Conservation (phyloP, 768 basidiomycete species). For the Rhodotorula paludigena region DNA sequence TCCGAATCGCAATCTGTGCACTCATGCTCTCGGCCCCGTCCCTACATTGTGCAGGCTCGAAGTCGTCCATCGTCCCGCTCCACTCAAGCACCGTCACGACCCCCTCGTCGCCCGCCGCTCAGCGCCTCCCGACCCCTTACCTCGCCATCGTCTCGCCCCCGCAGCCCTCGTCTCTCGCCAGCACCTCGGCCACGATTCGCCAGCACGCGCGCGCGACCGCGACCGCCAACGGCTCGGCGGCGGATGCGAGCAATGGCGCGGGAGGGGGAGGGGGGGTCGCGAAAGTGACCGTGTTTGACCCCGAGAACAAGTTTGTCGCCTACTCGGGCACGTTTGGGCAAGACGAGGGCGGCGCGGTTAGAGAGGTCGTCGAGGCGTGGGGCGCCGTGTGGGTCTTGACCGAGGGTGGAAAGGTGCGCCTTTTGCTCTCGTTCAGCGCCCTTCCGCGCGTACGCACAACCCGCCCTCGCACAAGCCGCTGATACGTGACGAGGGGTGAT, state of each 20-base stretch:
- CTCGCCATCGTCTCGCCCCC: slow-evolving; percentile 86
- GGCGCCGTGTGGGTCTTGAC: slow-evolving; percentile 71
- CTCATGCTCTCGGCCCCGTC: too few relatives aligned
- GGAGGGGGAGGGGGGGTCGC: slow-evolving; percentile 50
- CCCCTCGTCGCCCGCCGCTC: slow-evolving; percentile 55
- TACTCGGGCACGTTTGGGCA: slow-evolving; percentile 74
- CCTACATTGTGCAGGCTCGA: slow-evolving; percentile 29
- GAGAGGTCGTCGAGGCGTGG: slow-evolving; percentile 76
- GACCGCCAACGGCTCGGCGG: too few relatives aligned
- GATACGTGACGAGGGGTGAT: neutral
- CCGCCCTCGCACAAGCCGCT: rapidly evolving
- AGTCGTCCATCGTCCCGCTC: slow-evolving; percentile 35
- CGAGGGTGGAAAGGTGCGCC: slow-evolving; percentile 67
- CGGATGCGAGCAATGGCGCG: slow-evolving; percentile 47
- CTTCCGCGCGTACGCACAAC: neutral
- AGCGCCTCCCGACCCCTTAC: slow-evolving; percentile 57
- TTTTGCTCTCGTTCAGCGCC: slow-evolving; percentile 1
- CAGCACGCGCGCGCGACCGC: slow-evolving; percentile 51
- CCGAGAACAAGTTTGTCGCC: slow-evolving; percentile 83
- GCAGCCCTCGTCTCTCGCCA: slow-evolving; percentile 61
- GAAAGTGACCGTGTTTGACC: slow-evolving; percentile 72
- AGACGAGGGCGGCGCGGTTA: slow-evolving; percentile 56
- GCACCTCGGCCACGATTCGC: slow-evolving; percentile 69
- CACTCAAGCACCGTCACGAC: neutral
- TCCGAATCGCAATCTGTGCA: too few relatives aligned